Percentiles rank a stretch among this genome's conserved stretches.
phyloP scores from a whole-genome alignment of 2,329 filamentous ascomycete genomes.

The Daldinia sp. region DNA sequence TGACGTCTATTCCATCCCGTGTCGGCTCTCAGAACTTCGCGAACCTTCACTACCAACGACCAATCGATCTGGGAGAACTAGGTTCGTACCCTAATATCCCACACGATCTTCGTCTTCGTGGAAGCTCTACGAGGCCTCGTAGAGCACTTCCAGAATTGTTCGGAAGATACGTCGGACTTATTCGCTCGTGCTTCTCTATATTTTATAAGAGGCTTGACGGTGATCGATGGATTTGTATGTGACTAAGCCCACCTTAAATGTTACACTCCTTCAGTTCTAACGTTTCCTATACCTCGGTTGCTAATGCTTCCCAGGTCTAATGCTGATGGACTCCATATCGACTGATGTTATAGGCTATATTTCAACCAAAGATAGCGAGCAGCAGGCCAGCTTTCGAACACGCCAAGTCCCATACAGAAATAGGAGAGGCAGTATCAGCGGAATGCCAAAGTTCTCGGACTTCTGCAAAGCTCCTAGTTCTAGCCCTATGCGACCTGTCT shows the following conservation, averaged over 20 bases:
- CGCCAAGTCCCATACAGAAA: slow-evolving; percentile 11
- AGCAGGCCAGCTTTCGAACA: not conserved
- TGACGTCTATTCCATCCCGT: slow-evolving; percentile 7
- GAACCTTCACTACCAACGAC: slow-evolving; percentile 11
- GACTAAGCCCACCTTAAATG: not conserved
- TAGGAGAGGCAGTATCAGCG: not conserved
- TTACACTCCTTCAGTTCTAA: not conserved
- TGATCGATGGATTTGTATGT: slow-evolving; percentile 10
- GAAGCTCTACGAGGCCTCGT: not conserved
- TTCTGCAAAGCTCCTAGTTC: not conserved
- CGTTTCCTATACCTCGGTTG: too few species aligned
- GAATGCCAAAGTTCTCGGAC: slow-evolving; percentile 1
- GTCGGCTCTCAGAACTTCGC: slow-evolving; percentile 9
- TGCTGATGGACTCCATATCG: slow-evolving; percentile 13
- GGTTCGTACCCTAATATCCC: not conserved
- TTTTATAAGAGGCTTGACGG: not conserved
- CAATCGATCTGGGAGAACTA: slow-evolving; percentile 10
- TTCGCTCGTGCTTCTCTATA: slow-evolving; percentile 14
- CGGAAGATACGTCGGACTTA: slow-evolving; percentile 11
- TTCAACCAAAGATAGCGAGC: not conserved
- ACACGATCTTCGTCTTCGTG: slow-evolving; percentile 6
- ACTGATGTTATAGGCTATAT: slow-evolving; percentile 4
- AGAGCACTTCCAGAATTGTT: slow-evolving; percentile 4
- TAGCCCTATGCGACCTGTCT: not conserved
- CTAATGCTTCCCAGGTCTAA: slow-evolving; percentile 2